phyloP scores from a whole-genome alignment of 2,329 filamentous ascomycete genomes.

The Beauveria brongniartii region DNA sequence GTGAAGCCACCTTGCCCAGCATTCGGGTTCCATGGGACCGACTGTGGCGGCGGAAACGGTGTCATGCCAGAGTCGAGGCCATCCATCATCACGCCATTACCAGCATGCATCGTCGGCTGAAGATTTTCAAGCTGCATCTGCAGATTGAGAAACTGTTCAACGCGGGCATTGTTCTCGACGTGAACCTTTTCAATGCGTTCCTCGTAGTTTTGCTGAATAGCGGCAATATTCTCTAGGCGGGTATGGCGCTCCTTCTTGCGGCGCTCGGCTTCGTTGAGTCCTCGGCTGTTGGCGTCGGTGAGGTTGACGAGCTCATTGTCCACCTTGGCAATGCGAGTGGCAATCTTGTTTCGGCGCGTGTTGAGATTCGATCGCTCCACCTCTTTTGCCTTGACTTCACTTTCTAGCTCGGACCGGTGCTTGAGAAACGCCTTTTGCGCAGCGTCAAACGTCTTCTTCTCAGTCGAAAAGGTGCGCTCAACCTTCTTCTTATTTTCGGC shows the following conservation, averaged over 20 bases:
- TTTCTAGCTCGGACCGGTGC: constrained; percentile 54
- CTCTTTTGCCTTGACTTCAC: constrained; percentile 53
- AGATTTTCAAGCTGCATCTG: constrained; percentile 23
- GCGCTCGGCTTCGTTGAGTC: constrained; percentile 55
- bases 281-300: constrained; percentile 58
- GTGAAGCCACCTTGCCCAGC: constrained; percentile 20
- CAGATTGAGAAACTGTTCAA: constrained; percentile 23
- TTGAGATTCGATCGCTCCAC: constrained; percentile 56
- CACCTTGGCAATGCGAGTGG: constrained; percentile 62
- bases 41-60: constrained; percentile 3
- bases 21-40: constrained; percentile 24
- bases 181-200: constrained; percentile 34
- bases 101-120: constrained; percentile 23
- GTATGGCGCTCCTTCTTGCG: constrained; percentile 42
- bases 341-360: constrained; percentile 65
- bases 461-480: constrained; percentile 44
- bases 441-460: constrained; percentile 53
- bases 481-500: constrained; percentile 46
- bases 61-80: constrained; percentile 14
- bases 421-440: constrained; percentile 46
- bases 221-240: constrained; percentile 38
- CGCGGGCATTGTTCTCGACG: constrained; percentile 21
- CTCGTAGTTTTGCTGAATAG: constrained; percentile 38
- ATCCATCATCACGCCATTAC: constrained; percentile 26
- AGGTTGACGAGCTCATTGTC: constrained; percentile 65